Evolutionary conservation across 2,329 filamentous ascomycete species (phyloP).

Genomic region (Monosporascus cannonballus): DNA sequence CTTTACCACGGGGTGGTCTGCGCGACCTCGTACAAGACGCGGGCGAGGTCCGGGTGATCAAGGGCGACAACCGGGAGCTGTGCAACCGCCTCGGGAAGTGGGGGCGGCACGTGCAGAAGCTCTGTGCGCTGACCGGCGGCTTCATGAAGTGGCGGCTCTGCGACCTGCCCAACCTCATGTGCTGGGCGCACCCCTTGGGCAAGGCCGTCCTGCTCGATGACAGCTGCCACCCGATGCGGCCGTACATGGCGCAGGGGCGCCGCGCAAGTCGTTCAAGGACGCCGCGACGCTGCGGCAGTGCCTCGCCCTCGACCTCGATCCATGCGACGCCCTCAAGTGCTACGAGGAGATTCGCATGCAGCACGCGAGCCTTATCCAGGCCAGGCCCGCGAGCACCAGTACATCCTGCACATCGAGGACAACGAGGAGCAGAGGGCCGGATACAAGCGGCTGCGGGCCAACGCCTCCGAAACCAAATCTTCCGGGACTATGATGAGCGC

Average conservation of each 20-base stretch:
- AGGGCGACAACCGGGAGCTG: slow-evolving; percentile 29
- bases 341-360: slow-evolving; percentile 7
- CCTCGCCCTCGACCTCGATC: slow-evolving; percentile 5
- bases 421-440: slow-evolving; percentile 13
- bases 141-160: slow-evolving; percentile 43
- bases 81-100: slow-evolving; percentile 27
- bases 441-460: slow-evolving; percentile 9
- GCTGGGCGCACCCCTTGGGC: slow-evolving; percentile 35
- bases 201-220: slow-evolving; percentile 37
- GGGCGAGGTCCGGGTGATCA: slow-evolving; percentile 5
- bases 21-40: slow-evolving; percentile 7
- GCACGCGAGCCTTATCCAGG: slow-evolving; percentile 5
- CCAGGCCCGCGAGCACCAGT: slow-evolving; percentile 10
- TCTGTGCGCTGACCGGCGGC: slow-evolving; percentile 27
- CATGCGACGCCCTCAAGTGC: slow-evolving; percentile 1
- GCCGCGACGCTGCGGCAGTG: slow-evolving; percentile 25
- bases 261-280: slow-evolving; percentile 39
- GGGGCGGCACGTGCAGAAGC: slow-evolving; percentile 29
- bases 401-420: slow-evolving; percentile 18
- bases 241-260: slow-evolving; percentile 42
- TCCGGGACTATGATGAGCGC: slow-evolving; percentile 20
- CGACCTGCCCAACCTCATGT: slow-evolving; percentile 32
- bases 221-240: slow-evolving; percentile 40
- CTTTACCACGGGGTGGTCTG: slow-evolving; percentile 30
- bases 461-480: slow-evolving; percentile 15